Evolutionary conservation across 2,329 filamentous ascomycete genomes (phyloP).

Genomic region (Aspergillus niger): DNA sequence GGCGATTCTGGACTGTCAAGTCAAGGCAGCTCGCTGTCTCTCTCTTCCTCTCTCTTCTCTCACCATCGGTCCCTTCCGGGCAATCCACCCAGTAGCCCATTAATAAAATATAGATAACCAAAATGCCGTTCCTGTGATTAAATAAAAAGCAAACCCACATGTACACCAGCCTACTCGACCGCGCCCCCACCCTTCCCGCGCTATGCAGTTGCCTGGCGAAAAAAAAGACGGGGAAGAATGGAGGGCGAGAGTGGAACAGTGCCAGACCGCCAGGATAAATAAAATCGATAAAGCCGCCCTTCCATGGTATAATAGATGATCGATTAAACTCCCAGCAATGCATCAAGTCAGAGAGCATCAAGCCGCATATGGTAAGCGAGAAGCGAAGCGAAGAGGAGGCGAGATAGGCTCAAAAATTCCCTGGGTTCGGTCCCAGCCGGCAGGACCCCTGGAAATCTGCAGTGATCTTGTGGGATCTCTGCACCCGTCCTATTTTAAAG

Average conservation of each 20-base stretch:
- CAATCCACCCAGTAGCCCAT: slow-evolving; percentile 8
- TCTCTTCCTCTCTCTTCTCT: not conserved
- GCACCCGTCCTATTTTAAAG: not conserved
- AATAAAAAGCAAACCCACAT: not conserved
- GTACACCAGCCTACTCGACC: not conserved
- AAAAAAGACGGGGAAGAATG: slow-evolving; percentile 2
- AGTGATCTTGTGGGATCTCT: slow-evolving; percentile 10
- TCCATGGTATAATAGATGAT: slow-evolving; percentile 25
- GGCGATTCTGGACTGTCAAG: not conserved
- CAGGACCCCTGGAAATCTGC: slow-evolving; percentile 18
- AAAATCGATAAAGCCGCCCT: slow-evolving; percentile 26
- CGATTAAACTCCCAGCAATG: slow-evolving; percentile 36
- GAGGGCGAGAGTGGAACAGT: slow-evolving; percentile 4
- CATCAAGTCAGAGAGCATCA: slow-evolving; percentile 26
- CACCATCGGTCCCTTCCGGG: not conserved
- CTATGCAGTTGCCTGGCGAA: not conserved
- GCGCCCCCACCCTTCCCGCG: not conserved
- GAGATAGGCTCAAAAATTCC: slow-evolving; percentile 10
- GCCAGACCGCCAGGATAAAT: slow-evolving; percentile 16
- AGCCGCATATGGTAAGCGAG: slow-evolving; percentile 13
- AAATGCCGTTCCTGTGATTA: slow-evolving; percentile 5
- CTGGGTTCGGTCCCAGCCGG: slow-evolving; percentile 21
- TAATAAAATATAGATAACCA: slow-evolving; percentile 7
- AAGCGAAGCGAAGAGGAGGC: slow-evolving; percentile 14
- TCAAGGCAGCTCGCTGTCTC: not conserved